Conservation (phyloP, 495 filamentous ascomycete genomes). For the Annulohypoxylon maeteangense region DNA sequence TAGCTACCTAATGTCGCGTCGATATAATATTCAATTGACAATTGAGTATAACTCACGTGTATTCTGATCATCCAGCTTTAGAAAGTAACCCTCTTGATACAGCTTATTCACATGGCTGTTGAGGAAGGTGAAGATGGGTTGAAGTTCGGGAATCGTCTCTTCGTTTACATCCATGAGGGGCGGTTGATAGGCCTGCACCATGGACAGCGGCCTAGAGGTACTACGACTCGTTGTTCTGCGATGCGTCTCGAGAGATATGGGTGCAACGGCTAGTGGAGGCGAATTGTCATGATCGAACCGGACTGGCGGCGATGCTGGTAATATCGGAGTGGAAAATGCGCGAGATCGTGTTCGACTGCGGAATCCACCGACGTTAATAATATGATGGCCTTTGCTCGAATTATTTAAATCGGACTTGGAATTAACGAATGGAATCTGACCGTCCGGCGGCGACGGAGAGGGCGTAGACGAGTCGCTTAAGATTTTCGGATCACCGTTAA, state of each 20-base stretch:
- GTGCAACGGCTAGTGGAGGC: conserved; percentile 41
- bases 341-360: conserved; percentile 42
- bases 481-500: conserved; percentile 43
- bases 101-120: conserved; percentile 97
- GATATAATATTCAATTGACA: neutral
- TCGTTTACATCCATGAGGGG: conserved; percentile 83
- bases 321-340: conserved; percentile 44
- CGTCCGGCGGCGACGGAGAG: conserved; percentile 49
- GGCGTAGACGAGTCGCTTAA: conserved; percentile 55
- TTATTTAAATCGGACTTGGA: conserved; percentile 31
- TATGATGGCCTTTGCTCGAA: conserved; percentile 46
- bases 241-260: conserved; percentile 37
- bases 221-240: conserved; percentile 46
- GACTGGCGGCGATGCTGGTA: conserved; percentile 39
- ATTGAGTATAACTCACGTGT: conserved; percentile 69
- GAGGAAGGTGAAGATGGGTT: conserved; percentile 91
- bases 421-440: conserved; percentile 17
- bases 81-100: conserved; percentile 96
- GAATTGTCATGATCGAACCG: conserved; percentile 51
- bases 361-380: conserved; percentile 43
- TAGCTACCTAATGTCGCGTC: conserved; percentile 36
- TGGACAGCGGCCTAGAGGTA: conserved; percentile 66
- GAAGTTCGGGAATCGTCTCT: conserved; percentile 90
- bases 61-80: conserved; percentile 95
- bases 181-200: conserved; percentile 85